Base-by-base conservation (phyloP, 2,329 filamentous ascomycete genomes). In the Cordyceps militaris region DNA sequence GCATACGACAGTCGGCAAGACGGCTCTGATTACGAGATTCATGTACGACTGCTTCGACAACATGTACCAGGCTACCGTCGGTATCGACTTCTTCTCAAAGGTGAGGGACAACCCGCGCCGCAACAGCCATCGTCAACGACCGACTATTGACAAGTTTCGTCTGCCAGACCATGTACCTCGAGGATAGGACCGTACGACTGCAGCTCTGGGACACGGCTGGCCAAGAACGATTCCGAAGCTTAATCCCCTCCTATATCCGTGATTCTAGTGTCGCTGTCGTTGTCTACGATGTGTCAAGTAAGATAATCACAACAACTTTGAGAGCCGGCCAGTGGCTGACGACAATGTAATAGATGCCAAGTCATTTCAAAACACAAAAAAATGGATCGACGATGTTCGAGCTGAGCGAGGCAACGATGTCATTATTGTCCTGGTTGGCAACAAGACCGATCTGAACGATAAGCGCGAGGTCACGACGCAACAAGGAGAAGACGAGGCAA, bases 21-120 rank as follows among this genome's bases (percentile, higher is more conserved):
- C 94, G 32, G 99, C 94, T 61, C 79, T 99, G 67, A 99, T 99
- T 73, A 99, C 94, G 64, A 87, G 94, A 63, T 99, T 99, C 81
- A 99, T 99, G 94, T 99, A 99, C 81, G 94, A 99, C 76, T 97
- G 94, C 49, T 99, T 99, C 80, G 94, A 99, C 80, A 97, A 96
- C 77, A 97, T 93, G 81, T 99, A 99, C 78, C 94, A 99, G 76
- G 94, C 94, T 59, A 99, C 94, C 40, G 97, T 99, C 70, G 94
- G 94, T 70, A 99, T 99, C 78, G 94, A 99, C 76, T 99, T 99
- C 72, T 84, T 99, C 65, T 97, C 92, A 69, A 99, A 99, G 87
- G 91, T 89, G 79, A 72, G 66, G 32, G 14, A 11, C 26, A 13
- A 30, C 4, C 5, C 30, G 51, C 48, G 24, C 43, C 24, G 3